Evolutionary conservation across 306 rosid species (phyloP).

Genomic region (Lablab purpureus): DNA sequence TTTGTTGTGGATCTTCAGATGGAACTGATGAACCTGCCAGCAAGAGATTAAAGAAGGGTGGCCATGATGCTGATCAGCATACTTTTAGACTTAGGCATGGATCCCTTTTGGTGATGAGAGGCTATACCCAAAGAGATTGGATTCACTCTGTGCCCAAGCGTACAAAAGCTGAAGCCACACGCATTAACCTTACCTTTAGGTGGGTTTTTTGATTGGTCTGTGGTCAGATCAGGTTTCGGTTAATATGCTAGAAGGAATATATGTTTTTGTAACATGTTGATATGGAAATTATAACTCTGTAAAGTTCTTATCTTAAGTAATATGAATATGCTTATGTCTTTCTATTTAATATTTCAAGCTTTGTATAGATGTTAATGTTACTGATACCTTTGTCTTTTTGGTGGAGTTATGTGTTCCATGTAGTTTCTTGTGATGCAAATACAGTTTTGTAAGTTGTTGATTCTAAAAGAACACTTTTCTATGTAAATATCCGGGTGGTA

Average conservation of each 20-base stretch:
- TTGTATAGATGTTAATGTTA: neutral
- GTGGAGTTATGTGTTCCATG: neutral
- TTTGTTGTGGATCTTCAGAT: slow-evolving; percentile 48
- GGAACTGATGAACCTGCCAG: slow-evolving; percentile 62
- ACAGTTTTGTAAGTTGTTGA: neutral
- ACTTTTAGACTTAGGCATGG: slow-evolving; percentile 84
- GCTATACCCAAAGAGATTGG: slow-evolving; percentile 96
- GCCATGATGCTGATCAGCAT: slow-evolving; percentile 58
- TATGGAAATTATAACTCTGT: slow-evolving; percentile 18
- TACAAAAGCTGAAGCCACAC: slow-evolving; percentile 73
- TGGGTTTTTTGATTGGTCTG: slow-evolving; percentile 54
- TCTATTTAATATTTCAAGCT: slow-evolving; percentile 13
- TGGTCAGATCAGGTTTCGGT: neutral
- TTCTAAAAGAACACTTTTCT: too few relatives aligned
- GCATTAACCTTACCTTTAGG: slow-evolving; percentile 95
- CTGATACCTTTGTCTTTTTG: neutral
- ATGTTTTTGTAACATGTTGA: slow-evolving; percentile 15
- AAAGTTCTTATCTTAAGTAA: neutral
- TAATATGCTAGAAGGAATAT: slow-evolving; percentile 32
- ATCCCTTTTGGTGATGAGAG: slow-evolving; percentile 89
- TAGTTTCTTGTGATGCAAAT: neutral
- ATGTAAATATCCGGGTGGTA: neutral
- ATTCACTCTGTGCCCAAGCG: slow-evolving; percentile 89
- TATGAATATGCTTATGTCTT: neutral
- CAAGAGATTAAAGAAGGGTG: slow-evolving; percentile 71